Percentiles rank a stretch among this genome's conserved stretches.
phyloP scores from a whole-genome alignment of 2,329 filamentous ascomycete species.

The Helicocarpus griseus region DNA sequence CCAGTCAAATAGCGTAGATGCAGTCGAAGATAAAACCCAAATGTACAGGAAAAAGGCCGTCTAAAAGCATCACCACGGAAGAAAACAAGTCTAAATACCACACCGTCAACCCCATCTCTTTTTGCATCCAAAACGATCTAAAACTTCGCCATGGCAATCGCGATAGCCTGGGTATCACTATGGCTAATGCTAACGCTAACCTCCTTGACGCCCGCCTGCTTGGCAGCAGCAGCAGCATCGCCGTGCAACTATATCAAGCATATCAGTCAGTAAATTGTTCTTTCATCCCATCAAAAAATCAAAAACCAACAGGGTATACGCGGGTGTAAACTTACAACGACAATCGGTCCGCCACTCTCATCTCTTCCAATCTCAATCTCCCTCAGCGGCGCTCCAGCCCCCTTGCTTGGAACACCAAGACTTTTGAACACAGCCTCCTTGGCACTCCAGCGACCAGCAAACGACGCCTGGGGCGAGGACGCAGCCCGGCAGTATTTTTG shows the following conservation, averaged over 20 bases:
- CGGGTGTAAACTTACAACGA: slow-evolving; percentile 58
- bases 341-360: slow-evolving; percentile 70
- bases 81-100: neutral
- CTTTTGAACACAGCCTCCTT: slow-evolving; percentile 99
- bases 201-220: slow-evolving; percentile 74
- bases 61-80: too few species aligned
- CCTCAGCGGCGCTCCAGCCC: slow-evolving; percentile 79
- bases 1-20: too few species aligned
- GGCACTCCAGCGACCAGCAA: slow-evolving; percentile 90
- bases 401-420: slow-evolving; percentile 74
- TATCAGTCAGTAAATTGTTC: neutral
- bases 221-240: slow-evolving; percentile 71
- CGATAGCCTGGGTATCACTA: slow-evolving; percentile 86
- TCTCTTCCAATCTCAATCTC: slow-evolving; percentile 88
- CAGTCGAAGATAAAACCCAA: too few species aligned
- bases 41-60: too few species aligned
- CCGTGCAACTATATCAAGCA: slow-evolving; percentile 61
- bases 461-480: slow-evolving; percentile 73
- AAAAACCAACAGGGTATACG: neutral
- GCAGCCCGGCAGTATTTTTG: slow-evolving; percentile 78
- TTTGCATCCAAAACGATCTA: slow-evolving; percentile 28
- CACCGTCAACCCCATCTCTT: neutral
- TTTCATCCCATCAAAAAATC: slow-evolving; percentile 5
- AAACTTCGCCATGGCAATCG: slow-evolving; percentile 78
- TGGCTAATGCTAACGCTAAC: slow-evolving; percentile 94